Evolutionary conservation across 2,329 filamentous ascomycete species (phyloP).

Genomic region (Daldinia sp.): DNA sequence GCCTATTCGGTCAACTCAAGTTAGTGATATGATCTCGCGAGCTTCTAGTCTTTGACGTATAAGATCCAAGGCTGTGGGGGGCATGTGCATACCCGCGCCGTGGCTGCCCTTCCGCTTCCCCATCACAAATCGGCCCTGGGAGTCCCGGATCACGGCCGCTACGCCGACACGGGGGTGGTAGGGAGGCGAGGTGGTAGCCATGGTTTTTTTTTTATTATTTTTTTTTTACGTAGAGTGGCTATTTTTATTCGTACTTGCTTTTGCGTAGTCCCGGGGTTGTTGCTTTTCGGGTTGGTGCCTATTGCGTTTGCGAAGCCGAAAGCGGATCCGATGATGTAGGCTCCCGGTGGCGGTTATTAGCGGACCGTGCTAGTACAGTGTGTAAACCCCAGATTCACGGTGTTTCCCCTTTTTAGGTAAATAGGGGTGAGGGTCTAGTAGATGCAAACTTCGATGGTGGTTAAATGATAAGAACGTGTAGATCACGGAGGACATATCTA

Average conservation of each 20-base stretch:
- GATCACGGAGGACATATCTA: no score
- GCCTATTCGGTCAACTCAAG: conserved; percentile 48
- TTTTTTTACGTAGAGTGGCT: not conserved
- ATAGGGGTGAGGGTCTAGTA: not conserved
- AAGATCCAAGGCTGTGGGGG: not conserved
- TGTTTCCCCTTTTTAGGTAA: not conserved
- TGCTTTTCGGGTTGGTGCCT: not conserved
- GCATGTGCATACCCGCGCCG: conserved; percentile 54
- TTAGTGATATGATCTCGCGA: not conserved
- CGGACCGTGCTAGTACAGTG: not conserved
- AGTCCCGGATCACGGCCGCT: conserved; percentile 55
- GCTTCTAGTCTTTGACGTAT: not conserved
- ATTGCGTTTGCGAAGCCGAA: not conserved
- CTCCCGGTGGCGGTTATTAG: not conserved
- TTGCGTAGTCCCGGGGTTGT: not conserved
- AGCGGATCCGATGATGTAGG: conserved; percentile 7
- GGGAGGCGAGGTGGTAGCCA: conserved; percentile 34
- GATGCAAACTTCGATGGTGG: no score
- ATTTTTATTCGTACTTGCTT: not conserved
- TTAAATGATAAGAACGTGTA: no score
- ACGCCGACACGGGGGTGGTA: conserved; percentile 57
- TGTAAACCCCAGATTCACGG: not conserved
- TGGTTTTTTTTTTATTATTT: no score
- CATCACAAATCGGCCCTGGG: conserved; percentile 55
- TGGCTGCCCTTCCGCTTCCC: conserved; percentile 59